phyloP scores from a whole-genome alignment of 306 rosid genomes.

The Carpinus fangiana region DNA sequence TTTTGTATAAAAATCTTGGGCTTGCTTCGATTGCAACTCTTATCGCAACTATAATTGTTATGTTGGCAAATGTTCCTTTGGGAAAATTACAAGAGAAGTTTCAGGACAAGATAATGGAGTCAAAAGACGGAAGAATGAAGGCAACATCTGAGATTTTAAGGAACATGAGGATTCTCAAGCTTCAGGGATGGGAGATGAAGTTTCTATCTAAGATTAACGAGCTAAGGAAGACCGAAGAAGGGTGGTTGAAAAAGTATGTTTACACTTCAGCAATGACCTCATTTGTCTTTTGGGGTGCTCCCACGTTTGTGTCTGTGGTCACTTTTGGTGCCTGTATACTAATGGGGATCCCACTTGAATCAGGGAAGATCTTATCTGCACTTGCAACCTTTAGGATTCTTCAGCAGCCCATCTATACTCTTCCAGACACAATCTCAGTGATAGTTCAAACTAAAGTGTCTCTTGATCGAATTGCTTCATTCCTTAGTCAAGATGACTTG shows the following conservation, averaged over 20 bases:
- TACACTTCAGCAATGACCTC: constrained; percentile 31
- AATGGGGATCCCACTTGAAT: constrained; percentile 52
- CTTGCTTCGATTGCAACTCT: constrained; percentile 49
- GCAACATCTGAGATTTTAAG: constrained; percentile 58
- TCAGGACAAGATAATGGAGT: constrained; percentile 54
- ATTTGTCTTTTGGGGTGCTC: constrained; percentile 51
- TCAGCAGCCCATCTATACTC: constrained; percentile 42
- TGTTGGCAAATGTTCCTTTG: constrained; percentile 54
- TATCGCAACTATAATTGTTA: constrained; percentile 41
- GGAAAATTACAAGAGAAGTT: constrained; percentile 44
- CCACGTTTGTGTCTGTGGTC: constrained; percentile 50
- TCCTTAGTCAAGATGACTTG: constrained; percentile 50
- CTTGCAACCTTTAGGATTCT: constrained; percentile 56
- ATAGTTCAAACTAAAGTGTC: constrained; percentile 55
- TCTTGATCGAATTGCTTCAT: constrained; percentile 50
- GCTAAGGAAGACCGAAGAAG: constrained; percentile 41
- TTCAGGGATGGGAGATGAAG: constrained; percentile 76
- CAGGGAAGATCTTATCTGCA: constrained; percentile 56
- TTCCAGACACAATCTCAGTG: constrained; percentile 49
- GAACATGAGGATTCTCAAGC: constrained; percentile 63
- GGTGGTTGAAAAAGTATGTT: constrained; percentile 46
- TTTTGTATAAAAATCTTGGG: constrained; percentile 53
- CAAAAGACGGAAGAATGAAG: constrained; percentile 59
- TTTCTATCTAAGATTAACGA: constrained; percentile 43
- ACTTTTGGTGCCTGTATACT: constrained; percentile 51